phyloP scores from a whole-genome alignment of 805 yeast species.

The Saccharomyces jurei region DNA sequence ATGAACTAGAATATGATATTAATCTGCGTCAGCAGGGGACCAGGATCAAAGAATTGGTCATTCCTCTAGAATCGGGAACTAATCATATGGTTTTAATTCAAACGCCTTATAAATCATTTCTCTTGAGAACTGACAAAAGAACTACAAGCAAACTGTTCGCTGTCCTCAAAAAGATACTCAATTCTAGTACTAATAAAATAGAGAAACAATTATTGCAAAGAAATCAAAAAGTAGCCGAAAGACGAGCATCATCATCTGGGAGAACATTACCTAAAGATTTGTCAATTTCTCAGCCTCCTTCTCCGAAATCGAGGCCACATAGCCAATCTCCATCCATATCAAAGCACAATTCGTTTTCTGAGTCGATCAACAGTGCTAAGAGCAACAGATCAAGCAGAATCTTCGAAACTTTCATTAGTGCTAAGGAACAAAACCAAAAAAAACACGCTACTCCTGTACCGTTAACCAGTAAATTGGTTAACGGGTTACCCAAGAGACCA shows the following conservation, averaged over 20 bases:
- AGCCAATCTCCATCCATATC: not conserved
- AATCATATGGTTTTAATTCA: conserved; percentile 44
- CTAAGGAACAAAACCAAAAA: conserved; percentile 10
- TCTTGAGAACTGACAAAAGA: conserved; percentile 46
- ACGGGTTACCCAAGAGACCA: conserved; percentile 25
- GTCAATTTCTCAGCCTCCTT: conserved; percentile 21
- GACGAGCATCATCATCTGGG: not conserved
- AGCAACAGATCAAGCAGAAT: conserved; percentile 17
- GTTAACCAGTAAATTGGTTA: conserved; percentile 23
- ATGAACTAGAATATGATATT: conserved; percentile 46
- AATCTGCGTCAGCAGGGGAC: conserved; percentile 45
- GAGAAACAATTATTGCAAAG: conserved; percentile 7
- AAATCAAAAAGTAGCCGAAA: conserved; percentile 2
- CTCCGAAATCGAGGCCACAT: conserved; percentile 11
- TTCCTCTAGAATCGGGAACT: conserved; percentile 27
- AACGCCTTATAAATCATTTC: conserved; percentile 46
- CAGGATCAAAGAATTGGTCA: conserved; percentile 49
- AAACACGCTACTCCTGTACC: conserved; percentile 23
- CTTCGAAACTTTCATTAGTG: conserved; percentile 30
- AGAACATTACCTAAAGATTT: conserved; percentile 22
- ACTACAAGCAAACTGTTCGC: conserved; percentile 54
- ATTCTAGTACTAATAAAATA: conserved; percentile 42
- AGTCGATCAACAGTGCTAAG: not conserved
- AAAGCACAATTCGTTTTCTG: conserved; percentile 3
- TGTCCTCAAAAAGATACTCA: conserved; percentile 41